Evolutionary conservation across 768 basidiomycete species (phyloP), one percentile per base, ranked within the genome.

Genomic region (Mycena maculata): DNA sequence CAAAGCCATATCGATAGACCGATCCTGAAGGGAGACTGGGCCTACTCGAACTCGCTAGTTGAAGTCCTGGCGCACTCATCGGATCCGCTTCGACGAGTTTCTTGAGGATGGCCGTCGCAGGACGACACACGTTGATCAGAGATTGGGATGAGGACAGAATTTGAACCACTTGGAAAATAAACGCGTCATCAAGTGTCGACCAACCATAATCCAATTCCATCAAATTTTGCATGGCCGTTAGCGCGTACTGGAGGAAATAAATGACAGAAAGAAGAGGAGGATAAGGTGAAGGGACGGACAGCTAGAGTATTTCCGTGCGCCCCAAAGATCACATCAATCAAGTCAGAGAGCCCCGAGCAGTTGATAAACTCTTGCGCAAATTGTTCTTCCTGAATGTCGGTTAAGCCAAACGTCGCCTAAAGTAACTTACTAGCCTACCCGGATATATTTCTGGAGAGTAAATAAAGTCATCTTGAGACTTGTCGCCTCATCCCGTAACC

Each of bases 71-170:
- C 20, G 88, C 87, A 65, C 82, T 89, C 71, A 84, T 79, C 20
- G 94, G 91, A 72, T 94, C 92, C 11, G 94, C 94, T 76, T 95
- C 94, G 16, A 95, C 94, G 23, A 97, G 87, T 69, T 91, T 92
- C 79, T 94, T 94, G 68, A 96, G 84, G 60, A 97, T 96, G 36
- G 92, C 90, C 45, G 93, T 95, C 1, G 95, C 95, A 36, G 95
- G 96, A 7, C 95, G 90, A 72, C 93, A 94, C 64, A 96, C 93
- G 67, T 98, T 98, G 82, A 96, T 90, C 20, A 90, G 85, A 13
- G 92, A 92, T 41, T 86, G 83, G 0, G 91, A 83, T 0, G 93
- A 92, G 0, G 93, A 88, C 27, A 94, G 83, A 70, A 93, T 91
- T 72, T 90, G 87, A 18, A 94, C 93, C 55, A 95, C 86, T 76